Percentiles rank a stretch among this genome's conserved stretches.
Evolutionary conservation across 306 rosid species (phyloP).

Genomic region (Sophora flavescens): DNA sequence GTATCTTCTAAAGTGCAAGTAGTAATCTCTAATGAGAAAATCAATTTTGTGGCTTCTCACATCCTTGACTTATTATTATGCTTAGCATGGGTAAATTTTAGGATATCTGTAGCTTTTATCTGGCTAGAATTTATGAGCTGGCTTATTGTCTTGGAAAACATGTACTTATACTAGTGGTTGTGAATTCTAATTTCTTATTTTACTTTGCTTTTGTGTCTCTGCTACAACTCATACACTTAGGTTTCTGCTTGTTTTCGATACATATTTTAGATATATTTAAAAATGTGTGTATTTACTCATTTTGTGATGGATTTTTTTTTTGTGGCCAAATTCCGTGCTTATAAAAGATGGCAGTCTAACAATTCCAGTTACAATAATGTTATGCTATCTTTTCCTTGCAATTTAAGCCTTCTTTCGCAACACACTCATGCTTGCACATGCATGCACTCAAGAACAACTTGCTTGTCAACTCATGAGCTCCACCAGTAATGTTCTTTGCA

Average conservation of each 20-base stretch:
- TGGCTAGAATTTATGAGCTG: background rate
- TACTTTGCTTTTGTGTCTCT: background rate
- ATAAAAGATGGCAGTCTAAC: background rate
- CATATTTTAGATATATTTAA: background rate
- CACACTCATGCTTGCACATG: background rate
- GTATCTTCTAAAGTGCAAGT: background rate
- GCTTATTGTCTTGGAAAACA: background rate
- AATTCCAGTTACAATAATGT: background rate
- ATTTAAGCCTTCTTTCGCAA: background rate
- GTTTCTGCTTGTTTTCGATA: background rate
- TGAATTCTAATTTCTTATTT: background rate
- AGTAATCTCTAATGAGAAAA: background rate
- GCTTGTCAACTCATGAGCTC: background rate
- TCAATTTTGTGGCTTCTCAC: background rate
- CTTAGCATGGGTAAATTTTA: background rate
- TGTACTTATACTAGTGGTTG: background rate
- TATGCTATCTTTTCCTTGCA: background rate
- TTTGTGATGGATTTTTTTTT: background rate
- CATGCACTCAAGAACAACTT: background rate
- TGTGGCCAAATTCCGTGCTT: background rate
- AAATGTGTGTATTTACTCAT: background rate
- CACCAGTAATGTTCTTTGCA: background rate
- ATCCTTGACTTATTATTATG: background rate
- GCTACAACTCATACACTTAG: background rate
- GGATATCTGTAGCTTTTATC: background rate